Base-by-base conservation (phyloP, 371 early-diverging fungal species). In the Parasitella parasitica region DNA sequence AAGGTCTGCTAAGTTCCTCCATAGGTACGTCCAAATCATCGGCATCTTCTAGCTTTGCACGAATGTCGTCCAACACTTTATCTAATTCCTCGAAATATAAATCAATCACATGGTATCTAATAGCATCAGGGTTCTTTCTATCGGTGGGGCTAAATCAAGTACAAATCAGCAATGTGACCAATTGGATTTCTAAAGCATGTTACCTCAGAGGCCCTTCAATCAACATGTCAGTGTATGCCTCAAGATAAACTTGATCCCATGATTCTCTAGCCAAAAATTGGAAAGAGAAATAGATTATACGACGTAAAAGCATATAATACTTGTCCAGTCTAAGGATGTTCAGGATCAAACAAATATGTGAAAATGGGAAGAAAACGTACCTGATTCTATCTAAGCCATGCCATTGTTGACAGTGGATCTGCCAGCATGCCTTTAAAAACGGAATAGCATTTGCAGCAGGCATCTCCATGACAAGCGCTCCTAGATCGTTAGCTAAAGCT, bases 361-460 rank as follows among this genome's bases (percentile, higher is more conserved):
- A 3, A 2, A 9, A 11, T 43, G 4, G 6, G 7, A 27, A 20
- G 11, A 28, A 0, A 13, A 4, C 28, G 7, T 77, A 89, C 89
- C 96, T 79, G 61, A 93, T 83, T 62, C 91, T 84, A 77, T 97
- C 96, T 30, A 97, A 83, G 5, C 91, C 90, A 49, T 87, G 80
- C 97, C 97, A 97, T 68, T 95, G 93, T 34, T 73, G 72, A 55
- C 85, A 81, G 32, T 95, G 87, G 38, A 89, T 91, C 37, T 87
- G 77, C 95, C 95, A 95, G 62, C 93, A 97, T 1, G 90, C 85
- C 27, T 82, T 73, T 24, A 94, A 71, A 71, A 89, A 95, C 16
- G 78, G 68, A 61, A 91, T 72, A 4, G 79, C 82, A 52, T 76
- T 75, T 13, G 77, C 64, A 26, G 77, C 73, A 16, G 86, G 84